phyloP scores from a whole-genome alignment of 140 eudicot genomes.

The Cichorium intybus region DNA sequence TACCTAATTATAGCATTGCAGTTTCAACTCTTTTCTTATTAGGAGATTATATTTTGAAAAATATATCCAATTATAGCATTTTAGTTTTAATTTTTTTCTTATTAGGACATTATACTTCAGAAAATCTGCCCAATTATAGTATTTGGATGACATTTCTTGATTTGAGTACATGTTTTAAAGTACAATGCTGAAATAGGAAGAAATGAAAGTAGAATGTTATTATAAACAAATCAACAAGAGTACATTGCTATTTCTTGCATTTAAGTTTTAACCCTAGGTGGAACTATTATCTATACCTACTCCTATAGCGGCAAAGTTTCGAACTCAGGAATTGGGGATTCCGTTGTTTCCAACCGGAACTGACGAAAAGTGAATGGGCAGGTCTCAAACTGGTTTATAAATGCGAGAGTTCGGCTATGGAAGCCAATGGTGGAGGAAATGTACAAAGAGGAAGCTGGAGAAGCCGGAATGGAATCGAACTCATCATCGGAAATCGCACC shows the following conservation, averaged over 20 bases:
- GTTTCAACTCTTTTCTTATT: background rate
- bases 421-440: slow-evolving; percentile 98
- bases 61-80: background rate
- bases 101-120: no score
- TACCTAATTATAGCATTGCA: background rate
- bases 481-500: slow-evolving; percentile 54
- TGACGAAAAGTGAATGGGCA: slow-evolving; percentile 22
- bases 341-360: slow-evolving; percentile 5
- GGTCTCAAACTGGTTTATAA: slow-evolving; percentile 99
- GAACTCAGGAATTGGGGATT: slow-evolving; percentile 1
- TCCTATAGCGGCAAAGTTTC: background rate
- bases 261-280: no score
- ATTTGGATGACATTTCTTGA: background rate
- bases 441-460: slow-evolving; percentile 93
- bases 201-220: background rate
- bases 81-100: no score
- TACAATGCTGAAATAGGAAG: no score
- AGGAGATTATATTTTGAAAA: background rate
- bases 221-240: background rate
- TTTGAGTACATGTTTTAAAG: background rate
- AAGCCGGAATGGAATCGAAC: slow-evolving; percentile 61
- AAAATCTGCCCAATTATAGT: no score
- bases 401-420: slow-evolving; percentile 96
- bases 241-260: no score
- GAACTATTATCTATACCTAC: no score